A percentile compares a stretch with the other conserved stretches of the same genome.
These are phyloP conservation scores for Aspergillus arachidicola DNA, from an alignment of 2,329 filamentous ascomycete genomes.

Conservation along the genomic window DNA sequence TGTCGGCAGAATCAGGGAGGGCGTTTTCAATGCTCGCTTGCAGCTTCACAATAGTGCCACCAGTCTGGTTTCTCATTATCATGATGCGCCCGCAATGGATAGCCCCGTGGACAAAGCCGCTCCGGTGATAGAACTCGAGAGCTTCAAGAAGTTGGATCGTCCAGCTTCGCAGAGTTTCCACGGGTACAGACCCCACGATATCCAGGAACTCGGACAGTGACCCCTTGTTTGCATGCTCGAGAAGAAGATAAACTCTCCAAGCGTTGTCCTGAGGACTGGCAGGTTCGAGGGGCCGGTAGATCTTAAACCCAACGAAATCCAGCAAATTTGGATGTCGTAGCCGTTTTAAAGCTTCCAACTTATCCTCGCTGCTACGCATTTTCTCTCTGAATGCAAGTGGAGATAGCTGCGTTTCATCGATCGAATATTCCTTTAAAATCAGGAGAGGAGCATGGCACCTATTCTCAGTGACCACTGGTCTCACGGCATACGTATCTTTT, in stretches of 20 bases:
- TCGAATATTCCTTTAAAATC: constrained; percentile 70
- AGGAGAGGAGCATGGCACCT: constrained; percentile 63
- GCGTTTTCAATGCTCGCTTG: constrained; percentile 52
- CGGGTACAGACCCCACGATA: constrained; percentile 71
- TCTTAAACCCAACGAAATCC: constrained; percentile 79
- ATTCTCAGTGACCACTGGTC: constrained; percentile 62
- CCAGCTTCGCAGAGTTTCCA: constrained; percentile 80
- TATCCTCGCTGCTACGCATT: constrained; percentile 73
- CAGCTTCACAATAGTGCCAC: constrained; percentile 66
- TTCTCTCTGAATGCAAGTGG: constrained; percentile 70
- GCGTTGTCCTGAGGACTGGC: constrained; percentile 43
- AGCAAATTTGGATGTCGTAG: constrained; percentile 77
- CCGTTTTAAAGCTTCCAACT: constrained; percentile 74
- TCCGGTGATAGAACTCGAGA: constrained; percentile 81
- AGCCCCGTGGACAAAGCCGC: constrained; percentile 80
- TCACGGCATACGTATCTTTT: constrained; percentile 68
- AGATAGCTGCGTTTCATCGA: constrained; percentile 62
- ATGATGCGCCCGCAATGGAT: constrained; percentile 81
- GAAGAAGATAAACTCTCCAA: constrained; percentile 77
- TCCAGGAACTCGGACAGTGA: constrained; percentile 81
- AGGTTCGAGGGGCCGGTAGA: constrained; percentile 56
- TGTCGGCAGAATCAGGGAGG: constrained; percentile 52
- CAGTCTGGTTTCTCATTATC: constrained; percentile 68
- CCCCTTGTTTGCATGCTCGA: constrained; percentile 77
- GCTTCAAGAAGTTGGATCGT: constrained; percentile 90